Evolutionary conservation across 805 yeast genomes (phyloP).

Genomic region (Pichia manshurica): DNA sequence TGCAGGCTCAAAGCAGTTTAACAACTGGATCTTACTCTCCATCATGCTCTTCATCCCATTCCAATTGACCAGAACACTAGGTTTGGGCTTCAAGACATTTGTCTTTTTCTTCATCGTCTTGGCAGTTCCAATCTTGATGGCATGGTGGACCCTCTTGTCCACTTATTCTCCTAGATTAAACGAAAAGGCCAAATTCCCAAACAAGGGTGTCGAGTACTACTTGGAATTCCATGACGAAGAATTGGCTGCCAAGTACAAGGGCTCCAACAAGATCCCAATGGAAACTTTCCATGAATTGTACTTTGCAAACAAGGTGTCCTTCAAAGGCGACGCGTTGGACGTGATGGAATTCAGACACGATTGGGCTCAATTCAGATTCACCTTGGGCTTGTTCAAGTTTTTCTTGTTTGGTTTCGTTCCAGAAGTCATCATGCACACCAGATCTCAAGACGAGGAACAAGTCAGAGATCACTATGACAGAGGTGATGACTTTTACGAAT

Average conservation of each 20-base stretch:
- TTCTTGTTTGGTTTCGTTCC: slow-evolving; percentile 87
- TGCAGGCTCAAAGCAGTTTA: slow-evolving; percentile 73
- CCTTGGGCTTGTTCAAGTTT: slow-evolving; percentile 67
- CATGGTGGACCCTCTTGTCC: slow-evolving; percentile 76
- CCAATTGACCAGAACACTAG: slow-evolving; percentile 56
- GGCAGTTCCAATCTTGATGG: slow-evolving; percentile 68
- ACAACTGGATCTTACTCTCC: slow-evolving; percentile 48
- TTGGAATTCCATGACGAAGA: slow-evolving; percentile 74
- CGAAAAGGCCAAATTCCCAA: slow-evolving; percentile 70
- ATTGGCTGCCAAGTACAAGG: slow-evolving; percentile 62
- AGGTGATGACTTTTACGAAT: slow-evolving; percentile 90
- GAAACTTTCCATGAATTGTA: slow-evolving; percentile 87
- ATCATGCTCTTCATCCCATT: slow-evolving; percentile 54
- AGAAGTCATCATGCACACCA: slow-evolving; percentile 85
- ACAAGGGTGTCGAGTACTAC: slow-evolving; percentile 71
- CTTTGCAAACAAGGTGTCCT: slow-evolving; percentile 76
- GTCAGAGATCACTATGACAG: slow-evolving; percentile 94
- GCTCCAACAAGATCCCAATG: slow-evolving; percentile 76
- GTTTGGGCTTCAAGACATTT: slow-evolving; percentile 66
- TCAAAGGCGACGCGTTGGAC: slow-evolving; percentile 84
- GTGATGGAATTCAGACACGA: slow-evolving; percentile 83
- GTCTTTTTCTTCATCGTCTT: slow-evolving; percentile 50
- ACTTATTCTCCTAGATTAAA: slow-evolving; percentile 76
- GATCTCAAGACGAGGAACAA: slow-evolving; percentile 94
- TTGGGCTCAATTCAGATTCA: slow-evolving; percentile 81